Conservation (phyloP, 106 monocot species). For the Acanthochlamys bracteata region DNA sequence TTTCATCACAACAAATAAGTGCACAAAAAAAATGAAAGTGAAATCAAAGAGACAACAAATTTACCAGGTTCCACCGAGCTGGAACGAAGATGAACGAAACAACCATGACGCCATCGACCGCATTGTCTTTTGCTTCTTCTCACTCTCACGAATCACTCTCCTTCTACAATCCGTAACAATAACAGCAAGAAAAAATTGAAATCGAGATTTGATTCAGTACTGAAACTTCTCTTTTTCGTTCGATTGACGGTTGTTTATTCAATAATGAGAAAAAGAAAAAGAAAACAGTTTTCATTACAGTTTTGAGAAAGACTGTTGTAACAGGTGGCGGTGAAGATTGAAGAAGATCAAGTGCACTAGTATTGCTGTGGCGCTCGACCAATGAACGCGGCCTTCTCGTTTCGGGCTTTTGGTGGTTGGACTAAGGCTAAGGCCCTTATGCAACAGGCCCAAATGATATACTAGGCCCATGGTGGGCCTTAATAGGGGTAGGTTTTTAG, state of each 20-base stretch:
- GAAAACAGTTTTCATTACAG: neutral
- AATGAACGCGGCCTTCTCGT: neutral
- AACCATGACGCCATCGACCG: conserved; percentile 1
- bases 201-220: neutral
- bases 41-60: neutral
- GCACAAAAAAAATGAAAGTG: neutral
- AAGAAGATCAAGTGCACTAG: neutral
- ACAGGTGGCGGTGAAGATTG: neutral
- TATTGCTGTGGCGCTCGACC: neutral
- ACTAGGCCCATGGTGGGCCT: no score
- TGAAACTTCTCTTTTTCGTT: no score
- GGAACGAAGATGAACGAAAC: neutral
- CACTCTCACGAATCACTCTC: no score
- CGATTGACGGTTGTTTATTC: neutral
- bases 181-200: neutral
- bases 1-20: neutral
- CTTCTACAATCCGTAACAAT: neutral
- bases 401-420: no score
- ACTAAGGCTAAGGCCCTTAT: no score
- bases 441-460: no score
- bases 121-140: neutral
- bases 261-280: neutral
- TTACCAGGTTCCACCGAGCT: neutral
- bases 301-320: neutral
- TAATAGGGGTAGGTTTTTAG: no score